These are phyloP conservation scores for Hypocrella siamensis DNA, from an alignment of 2,329 filamentous ascomycete genomes.

Conservation along the genomic window DNA sequence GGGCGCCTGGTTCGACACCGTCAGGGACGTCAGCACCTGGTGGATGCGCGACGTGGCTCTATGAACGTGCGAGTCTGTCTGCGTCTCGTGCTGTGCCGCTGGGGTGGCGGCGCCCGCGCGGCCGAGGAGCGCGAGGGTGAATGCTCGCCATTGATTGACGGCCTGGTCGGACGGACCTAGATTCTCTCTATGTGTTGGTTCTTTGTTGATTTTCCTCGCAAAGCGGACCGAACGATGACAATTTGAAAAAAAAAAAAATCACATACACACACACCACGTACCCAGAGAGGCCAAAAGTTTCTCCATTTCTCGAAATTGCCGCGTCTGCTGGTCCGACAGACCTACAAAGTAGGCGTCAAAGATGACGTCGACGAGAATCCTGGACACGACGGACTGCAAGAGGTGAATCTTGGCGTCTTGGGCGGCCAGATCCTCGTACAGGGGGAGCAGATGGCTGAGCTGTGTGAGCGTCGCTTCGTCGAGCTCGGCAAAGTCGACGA, in stretches of 20 bases:
- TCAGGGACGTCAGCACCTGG: conserved; percentile 32
- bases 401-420: conserved; percentile 42
- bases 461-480: conserved; percentile 25
- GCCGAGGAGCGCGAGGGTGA: conserved; percentile 43
- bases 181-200: too few species aligned
- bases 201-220: too few species aligned
- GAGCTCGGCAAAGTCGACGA: conserved; percentile 28
- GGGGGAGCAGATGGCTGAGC: conserved; percentile 35
- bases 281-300: conserved; percentile 25
- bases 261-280: too few species aligned
- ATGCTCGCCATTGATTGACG: conserved; percentile 51
- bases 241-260: too few species aligned
- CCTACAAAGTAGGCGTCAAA: conserved; percentile 51
- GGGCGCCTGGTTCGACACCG: conserved; percentile 19
- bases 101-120: conserved; percentile 35
- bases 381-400: conserved; percentile 45
- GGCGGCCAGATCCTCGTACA: conserved; percentile 38
- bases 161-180: conserved; percentile 33
- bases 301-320: conserved; percentile 33
- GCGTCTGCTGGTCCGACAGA: conserved; percentile 35
- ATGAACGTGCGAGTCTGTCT: conserved; percentile 27
- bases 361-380: conserved; percentile 42
- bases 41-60: conserved; percentile 30
- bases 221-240: too few species aligned
- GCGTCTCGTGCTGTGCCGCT: conserved; percentile 25